Conservation (phyloP, 2,329 filamentous ascomycete species). For the Acrocalymma vagum region DNA sequence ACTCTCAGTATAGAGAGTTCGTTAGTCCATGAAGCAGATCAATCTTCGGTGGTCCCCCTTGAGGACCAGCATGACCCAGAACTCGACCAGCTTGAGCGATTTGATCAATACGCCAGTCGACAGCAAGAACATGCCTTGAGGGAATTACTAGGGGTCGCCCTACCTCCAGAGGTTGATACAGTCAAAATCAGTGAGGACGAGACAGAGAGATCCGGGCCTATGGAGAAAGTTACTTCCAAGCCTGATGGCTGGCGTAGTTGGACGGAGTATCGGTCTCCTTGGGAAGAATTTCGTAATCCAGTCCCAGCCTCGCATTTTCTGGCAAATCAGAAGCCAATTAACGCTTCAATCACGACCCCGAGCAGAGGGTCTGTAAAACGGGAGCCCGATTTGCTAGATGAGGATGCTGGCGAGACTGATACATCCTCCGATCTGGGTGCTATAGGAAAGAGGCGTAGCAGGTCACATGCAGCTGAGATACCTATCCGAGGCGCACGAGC, state of each 20-base stretch:
- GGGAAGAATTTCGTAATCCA: slow-evolving; percentile 52
- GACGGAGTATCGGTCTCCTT: slow-evolving; percentile 57
- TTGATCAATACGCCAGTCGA: slow-evolving; percentile 56
- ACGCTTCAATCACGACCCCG: no score
- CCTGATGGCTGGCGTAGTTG: slow-evolving; percentile 58
- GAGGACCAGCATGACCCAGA: not conserved
- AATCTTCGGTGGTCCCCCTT: slow-evolving; percentile 4
- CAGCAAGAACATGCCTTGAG: slow-evolving; percentile 58
- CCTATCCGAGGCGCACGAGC: slow-evolving; percentile 24
- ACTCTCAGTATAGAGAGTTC: slow-evolving; percentile 8
- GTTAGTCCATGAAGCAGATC: slow-evolving; percentile 1
- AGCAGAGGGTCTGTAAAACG: no score
- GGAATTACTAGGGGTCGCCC: slow-evolving; percentile 48
- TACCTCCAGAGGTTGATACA: slow-evolving; percentile 21
- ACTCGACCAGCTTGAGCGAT: slow-evolving; percentile 41
- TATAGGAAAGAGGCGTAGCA: slow-evolving; percentile 4
- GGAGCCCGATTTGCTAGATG: no score
- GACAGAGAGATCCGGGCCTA: slow-evolving; percentile 3
- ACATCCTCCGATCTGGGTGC: slow-evolving; percentile 2
- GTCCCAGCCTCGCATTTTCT: slow-evolving; percentile 25
- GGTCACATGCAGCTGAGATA: slow-evolving; percentile 21
- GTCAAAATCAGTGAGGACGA: slow-evolving; percentile 35
- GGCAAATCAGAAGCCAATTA: slow-evolving; percentile 23
- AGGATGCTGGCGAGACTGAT: slow-evolving; percentile 11
- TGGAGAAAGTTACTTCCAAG: slow-evolving; percentile 44